These are phyloP conservation scores for Termitomyces sp. DNA, from an alignment of 768 basidiomycete genomes.

Conservation along the genomic window DNA sequence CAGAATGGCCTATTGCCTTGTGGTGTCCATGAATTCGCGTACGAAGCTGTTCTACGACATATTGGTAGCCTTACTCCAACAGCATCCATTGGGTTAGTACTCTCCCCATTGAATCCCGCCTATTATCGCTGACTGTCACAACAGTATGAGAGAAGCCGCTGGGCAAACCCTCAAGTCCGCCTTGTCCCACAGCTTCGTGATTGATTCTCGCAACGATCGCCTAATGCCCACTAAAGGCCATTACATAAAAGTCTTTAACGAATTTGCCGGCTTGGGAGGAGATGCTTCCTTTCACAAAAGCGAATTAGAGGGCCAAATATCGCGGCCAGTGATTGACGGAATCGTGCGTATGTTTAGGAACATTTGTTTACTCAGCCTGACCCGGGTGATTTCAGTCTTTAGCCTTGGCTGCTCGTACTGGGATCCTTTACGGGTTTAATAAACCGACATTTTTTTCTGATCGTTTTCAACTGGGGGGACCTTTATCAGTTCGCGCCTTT, in stretches of 20 bases:
- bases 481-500: slow-evolving; percentile 78
- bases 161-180: slow-evolving; percentile 80
- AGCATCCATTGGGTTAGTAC: slow-evolving; percentile 73
- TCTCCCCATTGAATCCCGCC: neutral
- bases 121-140: neutral
- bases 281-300: slow-evolving; percentile 73
- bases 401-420: slow-evolving; percentile 68
- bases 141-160: slow-evolving; percentile 79
- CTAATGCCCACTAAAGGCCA: slow-evolving; percentile 58
- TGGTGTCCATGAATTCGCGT: slow-evolving; percentile 74
- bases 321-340: slow-evolving; percentile 51
- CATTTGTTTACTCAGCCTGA: neutral
- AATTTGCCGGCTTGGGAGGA: slow-evolving; percentile 78
- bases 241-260: slow-evolving; percentile 57
- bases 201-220: slow-evolving; percentile 72
- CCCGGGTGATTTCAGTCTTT: slow-evolving; percentile 45
- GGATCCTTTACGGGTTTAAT: slow-evolving; percentile 60
- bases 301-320: slow-evolving; percentile 60
- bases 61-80: slow-evolving; percentile 64
- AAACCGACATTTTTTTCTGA: slow-evolving; percentile 64
- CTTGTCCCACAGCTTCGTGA: slow-evolving; percentile 67
- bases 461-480: slow-evolving; percentile 91
- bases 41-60: slow-evolving; percentile 77
- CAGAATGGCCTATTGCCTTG: slow-evolving; percentile 30
- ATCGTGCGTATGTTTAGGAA: slow-evolving; percentile 37